Conservation (phyloP, 768 basidiomycete genomes). For the Phlegmacium glaucopus region DNA sequence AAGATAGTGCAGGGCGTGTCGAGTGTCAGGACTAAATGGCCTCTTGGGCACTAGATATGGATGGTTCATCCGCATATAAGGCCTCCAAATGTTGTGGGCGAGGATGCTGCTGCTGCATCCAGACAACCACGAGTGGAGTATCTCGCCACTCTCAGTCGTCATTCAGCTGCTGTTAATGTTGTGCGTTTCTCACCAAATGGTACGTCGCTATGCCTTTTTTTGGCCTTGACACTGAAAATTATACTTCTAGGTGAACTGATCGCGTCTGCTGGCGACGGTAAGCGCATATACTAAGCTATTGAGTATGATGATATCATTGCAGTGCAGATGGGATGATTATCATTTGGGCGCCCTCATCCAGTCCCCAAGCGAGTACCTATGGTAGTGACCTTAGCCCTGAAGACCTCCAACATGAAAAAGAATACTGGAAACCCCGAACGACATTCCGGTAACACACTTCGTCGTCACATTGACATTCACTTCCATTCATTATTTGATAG, state of each 20-base stretch:
- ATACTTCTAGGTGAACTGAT: conserved; percentile 69
- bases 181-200: conserved; percentile 96
- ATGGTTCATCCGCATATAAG: conserved; percentile 90
- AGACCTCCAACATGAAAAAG: conserved; percentile 86
- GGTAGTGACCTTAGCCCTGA: conserved; percentile 80
- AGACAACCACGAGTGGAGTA: conserved; percentile 88
- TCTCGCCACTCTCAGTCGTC: conserved; percentile 87
- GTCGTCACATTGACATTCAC: not conserved
- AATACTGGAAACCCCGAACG: conserved; percentile 89
- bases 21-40: not conserved
- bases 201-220: conserved; percentile 23
- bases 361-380: conserved; percentile 67
- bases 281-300: conserved; percentile 22
- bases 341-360: conserved; percentile 85
- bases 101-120: conserved; percentile 26
- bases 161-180: conserved; percentile 94
- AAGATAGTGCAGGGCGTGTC: not conserved
- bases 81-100: conserved; percentile 52
- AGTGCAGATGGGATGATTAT: conserved; percentile 91
- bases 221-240: not conserved
- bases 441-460: conserved; percentile 60
- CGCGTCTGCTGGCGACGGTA: conserved; percentile 97
- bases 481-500: conserved; percentile 35
- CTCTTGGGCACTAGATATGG: conserved; percentile 64
- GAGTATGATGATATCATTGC: conserved; percentile 8